Evolutionary conservation across 805 yeast genomes (phyloP).

Genomic region (Zygoascus ofunaensis): DNA sequence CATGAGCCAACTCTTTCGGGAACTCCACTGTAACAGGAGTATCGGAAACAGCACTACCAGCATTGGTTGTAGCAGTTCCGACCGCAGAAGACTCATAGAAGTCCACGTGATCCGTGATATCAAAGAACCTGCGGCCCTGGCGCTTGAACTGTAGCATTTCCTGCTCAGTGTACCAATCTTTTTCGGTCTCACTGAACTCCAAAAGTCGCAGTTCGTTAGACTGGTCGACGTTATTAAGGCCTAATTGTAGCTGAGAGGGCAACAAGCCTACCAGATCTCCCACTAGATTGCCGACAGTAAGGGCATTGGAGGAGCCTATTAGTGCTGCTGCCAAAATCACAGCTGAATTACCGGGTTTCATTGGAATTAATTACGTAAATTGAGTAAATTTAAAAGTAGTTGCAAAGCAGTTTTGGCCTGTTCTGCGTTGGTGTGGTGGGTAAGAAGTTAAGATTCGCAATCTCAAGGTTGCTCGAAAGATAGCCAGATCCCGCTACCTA

Average conservation of each 20-base stretch:
- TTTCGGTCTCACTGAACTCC: constrained; percentile 10
- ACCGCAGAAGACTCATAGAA: constrained; percentile 6
- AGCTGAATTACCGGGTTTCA: background rate
- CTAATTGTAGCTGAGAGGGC: background rate
- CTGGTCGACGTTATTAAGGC: background rate
- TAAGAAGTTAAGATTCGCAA: no score
- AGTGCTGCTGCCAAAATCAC: background rate
- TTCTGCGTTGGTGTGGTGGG: no score
- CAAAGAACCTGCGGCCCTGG: constrained; percentile 49
- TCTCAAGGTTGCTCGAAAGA: no score
- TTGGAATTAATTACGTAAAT: no score
- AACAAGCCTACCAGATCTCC: background rate
- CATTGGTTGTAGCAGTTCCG: constrained; percentile 1
- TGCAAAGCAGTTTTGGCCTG: no score
- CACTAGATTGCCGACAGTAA: background rate
- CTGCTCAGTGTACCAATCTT: constrained; percentile 30
- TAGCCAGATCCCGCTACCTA: no score
- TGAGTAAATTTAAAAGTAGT: no score
- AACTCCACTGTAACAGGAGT: constrained; percentile 33
- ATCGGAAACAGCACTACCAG: constrained; percentile 2
- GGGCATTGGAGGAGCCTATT: constrained; percentile 1
- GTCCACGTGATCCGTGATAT: constrained; percentile 42
- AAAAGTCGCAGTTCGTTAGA: background rate
- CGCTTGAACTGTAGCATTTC: constrained; percentile 38
- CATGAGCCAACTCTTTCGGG: constrained; percentile 40